Percentiles rank a stretch among this genome's conserved stretches.
Conservation (phyloP, 148 eudicot species). For the Gaultheria prostrata region DNA sequence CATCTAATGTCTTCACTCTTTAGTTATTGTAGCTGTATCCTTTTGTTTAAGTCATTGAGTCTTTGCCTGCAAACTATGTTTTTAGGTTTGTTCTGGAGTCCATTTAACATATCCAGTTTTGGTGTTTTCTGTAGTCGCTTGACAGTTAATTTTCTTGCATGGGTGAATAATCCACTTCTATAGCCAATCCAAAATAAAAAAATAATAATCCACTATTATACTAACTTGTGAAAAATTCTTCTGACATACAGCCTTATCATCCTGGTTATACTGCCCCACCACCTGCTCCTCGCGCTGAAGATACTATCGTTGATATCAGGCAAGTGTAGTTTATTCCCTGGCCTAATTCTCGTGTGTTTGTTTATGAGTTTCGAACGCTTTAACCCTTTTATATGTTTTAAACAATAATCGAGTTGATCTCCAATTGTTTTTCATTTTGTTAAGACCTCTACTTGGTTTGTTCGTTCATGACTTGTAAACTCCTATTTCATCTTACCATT, state of each 20-base stretch:
- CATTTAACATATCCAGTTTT: background rate
- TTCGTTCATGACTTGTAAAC: background rate
- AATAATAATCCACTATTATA: background rate
- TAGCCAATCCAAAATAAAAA: too few relatives aligned
- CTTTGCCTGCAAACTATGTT: background rate
- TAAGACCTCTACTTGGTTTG: background rate
- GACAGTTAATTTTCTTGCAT: background rate
- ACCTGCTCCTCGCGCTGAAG: slow-evolving; percentile 47
- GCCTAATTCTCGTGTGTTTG: background rate
- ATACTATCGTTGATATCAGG: slow-evolving; percentile 79
- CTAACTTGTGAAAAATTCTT: slow-evolving; percentile 11
- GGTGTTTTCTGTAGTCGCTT: background rate
- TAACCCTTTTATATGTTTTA: background rate
- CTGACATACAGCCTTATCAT: slow-evolving; percentile 56
- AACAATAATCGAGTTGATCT: background rate
- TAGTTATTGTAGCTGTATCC: background rate
- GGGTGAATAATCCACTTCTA: too few relatives aligned
- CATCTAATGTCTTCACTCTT: background rate
- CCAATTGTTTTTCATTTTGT: background rate
- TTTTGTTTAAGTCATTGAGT: background rate
- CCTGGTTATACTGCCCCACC: slow-evolving; percentile 85
- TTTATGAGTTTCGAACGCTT: background rate
- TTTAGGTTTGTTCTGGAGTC: background rate
- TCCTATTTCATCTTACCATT: background rate
- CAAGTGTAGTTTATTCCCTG: slow-evolving; percentile 22